Percentiles rank a stretch among this genome's conserved stretches.
Evolutionary conservation across 2,329 filamentous ascomycete genomes (phyloP).

Genomic region (Curvularia sp.): DNA sequence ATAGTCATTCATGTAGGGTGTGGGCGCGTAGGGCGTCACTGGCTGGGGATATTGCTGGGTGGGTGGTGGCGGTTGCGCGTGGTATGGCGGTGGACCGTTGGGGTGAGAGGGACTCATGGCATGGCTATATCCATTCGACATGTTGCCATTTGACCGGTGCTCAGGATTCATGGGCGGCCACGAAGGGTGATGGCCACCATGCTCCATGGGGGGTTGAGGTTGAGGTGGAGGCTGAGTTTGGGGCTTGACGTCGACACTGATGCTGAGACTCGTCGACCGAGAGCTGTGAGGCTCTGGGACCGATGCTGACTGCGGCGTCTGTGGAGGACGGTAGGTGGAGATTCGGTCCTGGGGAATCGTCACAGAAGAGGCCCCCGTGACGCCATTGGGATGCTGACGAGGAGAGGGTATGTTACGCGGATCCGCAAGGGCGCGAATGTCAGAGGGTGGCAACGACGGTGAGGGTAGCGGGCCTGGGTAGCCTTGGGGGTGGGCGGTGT

Average conservation of each 20-base stretch:
- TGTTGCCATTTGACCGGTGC: slow-evolving; percentile 43
- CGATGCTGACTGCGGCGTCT: slow-evolving; percentile 39
- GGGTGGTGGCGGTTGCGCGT: slow-evolving; percentile 39
- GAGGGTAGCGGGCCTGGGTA: slow-evolving; percentile 39
- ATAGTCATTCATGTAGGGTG: slow-evolving; percentile 44
- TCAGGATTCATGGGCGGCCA: slow-evolving; percentile 47
- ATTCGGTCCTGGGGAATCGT: slow-evolving; percentile 48
- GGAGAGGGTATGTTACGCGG: slow-evolving; percentile 46
- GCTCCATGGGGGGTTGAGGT: slow-evolving; percentile 46
- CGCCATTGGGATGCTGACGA: slow-evolving; percentile 47
- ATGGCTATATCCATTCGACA: slow-evolving; percentile 44
- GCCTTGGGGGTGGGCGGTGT: slow-evolving; percentile 31
- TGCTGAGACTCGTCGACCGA: slow-evolving; percentile 36
- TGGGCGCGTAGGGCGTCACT: slow-evolving; percentile 32
- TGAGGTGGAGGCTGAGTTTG: slow-evolving; percentile 40
- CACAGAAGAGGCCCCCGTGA: slow-evolving; percentile 38
- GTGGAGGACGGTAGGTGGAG: slow-evolving; percentile 42
- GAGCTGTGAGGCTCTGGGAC: slow-evolving; percentile 34
- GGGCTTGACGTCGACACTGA: slow-evolving; percentile 38
- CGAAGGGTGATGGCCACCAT: slow-evolving; percentile 42
- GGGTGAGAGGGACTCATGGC: slow-evolving; percentile 42
- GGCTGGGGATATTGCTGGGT: slow-evolving; percentile 43
- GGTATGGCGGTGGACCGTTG: slow-evolving; percentile 44
- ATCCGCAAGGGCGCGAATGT: slow-evolving; percentile 45
- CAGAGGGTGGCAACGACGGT: slow-evolving; percentile 44